These are phyloP conservation scores for Candida neerlandica DNA, from an alignment of 1,139 yeast species.

Conservation along the genomic window DNA sequence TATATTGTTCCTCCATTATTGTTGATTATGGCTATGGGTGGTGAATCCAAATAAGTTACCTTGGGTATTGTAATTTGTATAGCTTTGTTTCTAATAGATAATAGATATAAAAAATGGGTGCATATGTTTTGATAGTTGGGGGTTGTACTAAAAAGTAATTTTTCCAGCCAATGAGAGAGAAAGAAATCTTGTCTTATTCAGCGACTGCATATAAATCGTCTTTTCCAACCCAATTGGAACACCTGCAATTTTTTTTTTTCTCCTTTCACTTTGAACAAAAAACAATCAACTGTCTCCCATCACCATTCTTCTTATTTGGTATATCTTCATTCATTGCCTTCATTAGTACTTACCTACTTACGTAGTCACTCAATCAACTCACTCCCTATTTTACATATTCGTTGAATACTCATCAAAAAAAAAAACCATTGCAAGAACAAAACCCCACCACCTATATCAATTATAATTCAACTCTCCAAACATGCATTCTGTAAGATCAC, in stretches of 20 bases:
- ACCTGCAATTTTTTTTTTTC: neutral
- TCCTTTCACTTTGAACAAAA: neutral
- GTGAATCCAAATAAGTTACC: slow-evolving; percentile 21
- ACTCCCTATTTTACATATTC: neutral
- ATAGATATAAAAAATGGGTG: neutral
- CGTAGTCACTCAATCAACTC: too few species aligned
- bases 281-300: neutral
- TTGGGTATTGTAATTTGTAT: too few species aligned
- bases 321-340: too few species aligned
- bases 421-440: too few species aligned
- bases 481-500: slow-evolving; percentile 24
- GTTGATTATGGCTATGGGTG: slow-evolving; percentile 31
- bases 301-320: neutral
- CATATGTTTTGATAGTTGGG: neutral
- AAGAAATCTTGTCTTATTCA: slow-evolving; percentile 17
- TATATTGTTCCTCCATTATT: slow-evolving; percentile 48
- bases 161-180: slow-evolving; percentile 12
- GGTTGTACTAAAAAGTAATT: neutral
- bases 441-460: neutral
- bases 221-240: slow-evolving; percentile 6
- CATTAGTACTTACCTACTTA: too few species aligned
- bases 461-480: too few species aligned
- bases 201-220: slow-evolving; percentile 13
- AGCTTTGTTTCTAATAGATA: neutral
- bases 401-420: neutral